Base-by-base conservation (phyloP, 257 asterid species). In the Datura wrightii region DNA sequence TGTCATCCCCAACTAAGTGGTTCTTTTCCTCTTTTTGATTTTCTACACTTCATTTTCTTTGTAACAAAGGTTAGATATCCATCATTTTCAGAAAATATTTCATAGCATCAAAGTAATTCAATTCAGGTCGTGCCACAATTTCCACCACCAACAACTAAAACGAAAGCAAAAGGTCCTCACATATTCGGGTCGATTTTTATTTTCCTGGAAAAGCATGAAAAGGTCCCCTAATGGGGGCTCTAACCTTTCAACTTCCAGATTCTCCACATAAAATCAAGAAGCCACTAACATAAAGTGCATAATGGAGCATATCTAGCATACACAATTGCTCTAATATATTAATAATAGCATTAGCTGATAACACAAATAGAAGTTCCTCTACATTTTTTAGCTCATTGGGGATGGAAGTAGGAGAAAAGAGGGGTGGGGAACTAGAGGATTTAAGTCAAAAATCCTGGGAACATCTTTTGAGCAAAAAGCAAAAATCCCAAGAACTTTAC, bases 231-330 rank as follows among this genome's bases (percentile, higher is more conserved):
- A 19, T 46, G 42, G 44, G 42, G 81, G 1, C 46, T 50, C 82
- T 76, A 50, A 76, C 63, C 46, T 48, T 50, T 15, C 44, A 24
- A 24, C 31, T 24, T 24, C 31, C 31, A 76, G 63, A 50, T 76
- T 76, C 82, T 76, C 63, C 82, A 76, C 63, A 52, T 48, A 15
- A 74, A 48, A 48, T 48, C 81, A 48, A 74, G 59, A 11, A 74
- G 39, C 54, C 8, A 70, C 53, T 16, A 41, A 46, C 54, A 31
- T 11, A 76, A 76, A 52, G 62, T 76, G 46, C 34, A 50, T 11
- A 48, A 24, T 48, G 81, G 37, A 48, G 15, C 60, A 48, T 24
- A 48, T 74, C 19, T 48, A 19, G 19, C n/a, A 31, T 76, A 48
- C 62, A 74, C 46, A 31, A 31, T 76, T 76, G 46, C 46, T 14